Base-by-base conservation (phyloP, 768 basidiomycete genomes). In the Mycena rosella region DNA sequence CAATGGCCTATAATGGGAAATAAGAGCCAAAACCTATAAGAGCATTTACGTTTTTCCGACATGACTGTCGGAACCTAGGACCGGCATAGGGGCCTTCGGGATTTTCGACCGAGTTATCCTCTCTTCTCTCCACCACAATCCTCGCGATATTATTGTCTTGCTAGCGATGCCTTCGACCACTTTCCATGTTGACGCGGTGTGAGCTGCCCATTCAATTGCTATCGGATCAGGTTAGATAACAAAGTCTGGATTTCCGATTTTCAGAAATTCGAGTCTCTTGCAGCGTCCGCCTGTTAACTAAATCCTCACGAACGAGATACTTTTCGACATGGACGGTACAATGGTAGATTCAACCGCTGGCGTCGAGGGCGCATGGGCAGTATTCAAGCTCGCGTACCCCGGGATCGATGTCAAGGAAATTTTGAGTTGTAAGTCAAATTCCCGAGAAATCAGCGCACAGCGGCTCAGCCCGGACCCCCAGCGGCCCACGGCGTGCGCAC, bases 401-500 rank as follows among this genome's bases (percentile, higher is more conserved):
- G 77, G 76, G 34, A 86, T 93, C 65, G 86, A 92, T 75, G 83
- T 91, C 20, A 72, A 85, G 30, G 75, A 85, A 61, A 91, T 89
- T 65, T 79, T 93, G 44, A 88, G 86, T 74, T 88, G 91, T 91
- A 75, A 78, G 86, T 78, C 67, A 72, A 63, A 34, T 30, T 60
- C 11, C 48, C 6, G 17, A 30, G 17, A 30, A 40, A 40, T 15
- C 17, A 13, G 5, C n/a, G n/a, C n/a, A n/a, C n/a, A n/a, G n/a
- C n/a, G n/a, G 62, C 17, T 52, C 20, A 59, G 54, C 24, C 18
- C 18, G 30, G 24, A 32, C 30, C 27, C 5, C 3, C 76, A 93
- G 91, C 87, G 59, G 84, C 92, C 22, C 95, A 96, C 77, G 95
- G 95, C 32, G 87, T 96, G 48, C 88, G 96, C 63, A 95, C 94